Percentiles rank a stretch among this genome's conserved stretches.
phyloP scores from a whole-genome alignment of 2,329 filamentous ascomycete genomes.

The Venturia asperata region DNA sequence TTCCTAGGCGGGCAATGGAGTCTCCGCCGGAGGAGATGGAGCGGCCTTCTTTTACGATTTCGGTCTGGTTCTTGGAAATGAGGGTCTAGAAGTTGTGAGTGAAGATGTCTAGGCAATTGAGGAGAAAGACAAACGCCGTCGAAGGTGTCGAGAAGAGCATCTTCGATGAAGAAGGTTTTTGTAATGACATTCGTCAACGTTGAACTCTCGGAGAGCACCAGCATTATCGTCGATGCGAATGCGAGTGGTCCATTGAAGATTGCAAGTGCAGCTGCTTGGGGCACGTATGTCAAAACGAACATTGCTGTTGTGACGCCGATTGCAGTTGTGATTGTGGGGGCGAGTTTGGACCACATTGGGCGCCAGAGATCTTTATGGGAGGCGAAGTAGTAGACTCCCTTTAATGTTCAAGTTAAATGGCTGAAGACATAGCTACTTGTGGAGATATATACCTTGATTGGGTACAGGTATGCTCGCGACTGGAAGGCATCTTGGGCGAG shows the following conservation, averaged over 20 bases:
- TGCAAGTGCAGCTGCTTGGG: conserved; percentile 73
- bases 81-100: conserved; percentile 35
- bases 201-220: conserved; percentile 50
- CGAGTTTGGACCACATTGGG: conserved; percentile 50
- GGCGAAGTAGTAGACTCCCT: conserved; percentile 56
- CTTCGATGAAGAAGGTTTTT: conserved; percentile 69
- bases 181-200: conserved; percentile 48
- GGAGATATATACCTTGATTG: conserved; percentile 54
- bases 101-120: not conserved
- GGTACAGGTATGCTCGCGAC: conserved; percentile 79
- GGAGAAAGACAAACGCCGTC: conserved; percentile 52
- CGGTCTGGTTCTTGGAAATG: conserved; percentile 45
- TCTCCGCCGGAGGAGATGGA: conserved; percentile 51
- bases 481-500: conserved; percentile 62
- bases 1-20: conserved; percentile 45
- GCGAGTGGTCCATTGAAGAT: conserved; percentile 80
- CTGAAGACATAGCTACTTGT: not conserved
- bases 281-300: conserved; percentile 82
- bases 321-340: conserved; percentile 61
- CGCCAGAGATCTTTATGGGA: conserved; percentile 52
- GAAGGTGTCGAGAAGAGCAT: conserved; percentile 81
- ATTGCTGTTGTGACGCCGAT: conserved; percentile 66
- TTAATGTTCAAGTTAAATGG: not conserved
- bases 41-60: conserved; percentile 61
- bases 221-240: conserved; percentile 62